These are phyloP conservation scores for Wickerhamomyces ciferrii DNA, from an alignment of 805 yeast species.

Conservation along the genomic window DNA sequence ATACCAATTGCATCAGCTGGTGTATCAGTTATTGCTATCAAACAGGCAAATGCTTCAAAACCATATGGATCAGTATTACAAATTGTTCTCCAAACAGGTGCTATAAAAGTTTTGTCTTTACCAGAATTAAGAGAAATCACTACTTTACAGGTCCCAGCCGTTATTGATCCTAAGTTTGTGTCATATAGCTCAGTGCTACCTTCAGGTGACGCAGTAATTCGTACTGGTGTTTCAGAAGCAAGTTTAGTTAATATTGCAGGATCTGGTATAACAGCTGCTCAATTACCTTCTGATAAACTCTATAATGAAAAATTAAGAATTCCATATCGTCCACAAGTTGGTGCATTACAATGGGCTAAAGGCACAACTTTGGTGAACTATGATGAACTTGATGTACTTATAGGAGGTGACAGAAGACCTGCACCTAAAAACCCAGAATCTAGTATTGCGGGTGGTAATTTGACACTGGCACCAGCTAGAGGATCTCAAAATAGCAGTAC, in stretches of 20 bases:
- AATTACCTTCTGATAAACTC: constrained; percentile 44
- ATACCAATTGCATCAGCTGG: constrained; percentile 42
- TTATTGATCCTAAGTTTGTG: constrained; percentile 34
- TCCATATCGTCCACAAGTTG: constrained; percentile 76
- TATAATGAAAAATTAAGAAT: constrained; percentile 64
- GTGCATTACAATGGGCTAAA: constrained; percentile 81
- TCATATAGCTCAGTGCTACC: constrained; percentile 40
- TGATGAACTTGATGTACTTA: constrained; percentile 56
- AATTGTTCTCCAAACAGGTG: constrained; percentile 39
- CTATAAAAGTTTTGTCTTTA: constrained; percentile 40
- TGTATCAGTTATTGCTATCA: constrained; percentile 35
- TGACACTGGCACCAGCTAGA: constrained; percentile 16
- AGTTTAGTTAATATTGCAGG: constrained; percentile 47
- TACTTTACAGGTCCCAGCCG: constrained; percentile 38
- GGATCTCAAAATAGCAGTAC: constrained; percentile 14
- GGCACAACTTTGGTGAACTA: constrained; percentile 62
- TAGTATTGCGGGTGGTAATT: constrained; percentile 42
- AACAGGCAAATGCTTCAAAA: constrained; percentile 15
- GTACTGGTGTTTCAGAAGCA: constrained; percentile 51
- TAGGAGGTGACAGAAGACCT: constrained; percentile 75
- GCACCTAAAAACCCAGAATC: constrained; percentile 56
- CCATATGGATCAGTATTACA: constrained; percentile 43
- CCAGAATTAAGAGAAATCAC: constrained; percentile 62
- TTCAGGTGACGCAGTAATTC: constrained; percentile 53
- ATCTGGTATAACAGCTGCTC: constrained; percentile 22